Percentiles rank a stretch among this genome's conserved stretches.
Conservation (phyloP, 306 rosid genomes). For the Pyrus betulifolia region DNA sequence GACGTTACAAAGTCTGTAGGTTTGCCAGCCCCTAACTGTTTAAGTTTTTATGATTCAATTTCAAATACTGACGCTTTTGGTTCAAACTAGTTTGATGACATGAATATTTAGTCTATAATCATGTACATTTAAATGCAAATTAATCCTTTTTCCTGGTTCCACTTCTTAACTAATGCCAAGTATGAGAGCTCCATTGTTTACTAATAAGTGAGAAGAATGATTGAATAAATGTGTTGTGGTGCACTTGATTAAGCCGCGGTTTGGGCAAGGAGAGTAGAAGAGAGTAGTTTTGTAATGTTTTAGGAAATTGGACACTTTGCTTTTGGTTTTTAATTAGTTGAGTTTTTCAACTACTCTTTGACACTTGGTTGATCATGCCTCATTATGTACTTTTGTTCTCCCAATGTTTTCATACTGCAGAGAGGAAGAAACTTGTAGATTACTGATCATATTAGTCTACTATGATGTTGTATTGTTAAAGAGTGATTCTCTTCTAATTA, state of each 20-base stretch:
- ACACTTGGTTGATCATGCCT: not conserved
- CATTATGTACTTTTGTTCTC: not conserved
- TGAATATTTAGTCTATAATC: not conserved
- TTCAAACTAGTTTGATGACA: not conserved
- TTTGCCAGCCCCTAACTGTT: no score
- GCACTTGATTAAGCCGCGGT: no score
- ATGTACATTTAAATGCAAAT: not conserved
- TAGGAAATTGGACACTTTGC: not conserved
- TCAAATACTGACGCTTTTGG: no score
- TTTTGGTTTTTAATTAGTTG: not conserved
- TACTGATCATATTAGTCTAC: not conserved
- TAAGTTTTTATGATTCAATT: no score
- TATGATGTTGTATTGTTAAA: not conserved
- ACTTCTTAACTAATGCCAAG: not conserved
- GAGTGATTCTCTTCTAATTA: not conserved
- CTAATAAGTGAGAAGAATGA: not conserved
- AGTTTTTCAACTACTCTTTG: not conserved
- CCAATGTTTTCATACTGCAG: not conserved
- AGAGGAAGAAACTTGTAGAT: not conserved
- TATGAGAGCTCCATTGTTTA: not conserved
- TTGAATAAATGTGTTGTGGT: no score
- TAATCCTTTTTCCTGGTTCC: not conserved
- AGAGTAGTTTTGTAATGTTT: not conserved
- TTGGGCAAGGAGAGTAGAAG: not conserved
- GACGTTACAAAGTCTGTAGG: no score